Percentiles rank a stretch among this genome's conserved stretches.
These are phyloP conservation scores for Misopates orontium DNA, from an alignment of 257 asterid species.

Conservation along the genomic window DNA sequence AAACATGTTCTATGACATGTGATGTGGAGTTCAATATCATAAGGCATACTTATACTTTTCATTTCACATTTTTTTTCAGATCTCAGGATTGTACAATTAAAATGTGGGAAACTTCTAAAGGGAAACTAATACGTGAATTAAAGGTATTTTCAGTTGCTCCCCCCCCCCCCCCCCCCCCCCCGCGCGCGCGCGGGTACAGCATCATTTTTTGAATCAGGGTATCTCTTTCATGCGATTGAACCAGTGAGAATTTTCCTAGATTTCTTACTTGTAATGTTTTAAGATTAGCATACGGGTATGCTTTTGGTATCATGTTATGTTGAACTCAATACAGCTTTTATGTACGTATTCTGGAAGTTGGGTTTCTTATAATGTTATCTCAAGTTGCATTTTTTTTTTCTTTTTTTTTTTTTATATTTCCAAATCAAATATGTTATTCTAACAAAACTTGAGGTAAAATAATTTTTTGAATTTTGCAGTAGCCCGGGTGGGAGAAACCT, in stretches of 20 bases:
- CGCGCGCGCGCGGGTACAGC: too few relatives aligned
- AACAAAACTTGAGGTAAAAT: background rate
- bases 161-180: background rate
- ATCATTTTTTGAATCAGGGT: conserved; percentile 6
- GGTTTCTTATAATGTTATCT: conserved; percentile 14
- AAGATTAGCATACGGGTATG: background rate
- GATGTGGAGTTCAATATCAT: conserved; percentile 3
- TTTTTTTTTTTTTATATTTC: too few relatives aligned
- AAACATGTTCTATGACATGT: conserved; percentile 14
- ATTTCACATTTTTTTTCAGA: conserved; percentile 48
- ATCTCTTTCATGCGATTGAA: conserved; percentile 9
- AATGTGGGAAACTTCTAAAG: conserved; percentile 89
- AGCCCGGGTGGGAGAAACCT: conserved; percentile 2
- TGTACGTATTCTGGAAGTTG: background rate
- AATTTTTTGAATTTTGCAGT: background rate
- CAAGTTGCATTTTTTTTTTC: conserved; percentile 14
- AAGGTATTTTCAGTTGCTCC: conserved; percentile 50
- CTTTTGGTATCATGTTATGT: background rate
- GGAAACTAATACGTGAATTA: conserved; percentile 85
- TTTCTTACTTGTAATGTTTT: background rate
- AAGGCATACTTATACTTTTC: conserved; percentile 4
- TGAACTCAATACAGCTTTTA: background rate
- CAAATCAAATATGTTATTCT: background rate
- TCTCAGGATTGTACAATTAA: conserved; percentile 96
- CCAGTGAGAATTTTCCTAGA: background rate